Base-by-base conservation (phyloP, 1,284 basidiomycete species). In the Erythrobasidium hasegawianum region DNA sequence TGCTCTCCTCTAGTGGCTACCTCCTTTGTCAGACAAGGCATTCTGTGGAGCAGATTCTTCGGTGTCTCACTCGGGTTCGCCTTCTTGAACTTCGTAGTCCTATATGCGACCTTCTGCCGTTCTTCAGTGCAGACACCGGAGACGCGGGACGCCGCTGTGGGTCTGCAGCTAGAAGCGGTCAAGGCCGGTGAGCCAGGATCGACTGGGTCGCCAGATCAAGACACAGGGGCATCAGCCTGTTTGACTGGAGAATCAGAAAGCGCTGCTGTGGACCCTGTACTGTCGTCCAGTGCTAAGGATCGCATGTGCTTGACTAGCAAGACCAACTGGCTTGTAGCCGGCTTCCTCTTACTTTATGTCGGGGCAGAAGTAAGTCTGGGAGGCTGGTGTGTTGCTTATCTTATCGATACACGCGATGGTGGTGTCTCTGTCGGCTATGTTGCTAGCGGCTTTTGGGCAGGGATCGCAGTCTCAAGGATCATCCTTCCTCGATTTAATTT, bases 401-500 rank as follows among this genome's bases (percentile, higher is more conserved):
- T 60, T 7, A 20, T 60, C 7, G 47, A 39, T 16, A 16, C 14
- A 11, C 20, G 58, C 8, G 5, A n/a, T 22, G 58, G 47, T 9
- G 47, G 47, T 3, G 45, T 22, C 7, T 20, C 13, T 20, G 45
- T 43, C 11, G 58, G 58, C 18, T 60, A 53, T 24, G 50, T 60
- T 5, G 40, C 58, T 8, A 60, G n/a, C 9, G 58, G 58, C 18
- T 52, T 52, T 20, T 60, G 40, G n/a, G n/a, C n/a, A 20, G 59
- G 60, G 5, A 50, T 62, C 26, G 49, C 67, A 2, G 43, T 64
- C 14, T 38, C 57, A 8, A 53, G 60, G 16, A 40, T 68, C n/a
- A 43, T 68, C 20, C 43, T 57, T 10, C 59, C 59, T 29, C 29
- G 26, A 78, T 74, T 84, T 7, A 85, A 84, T 69, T 74, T 80